Base-by-base conservation (phyloP, 2,329 filamentous ascomycete species). In the Raffaelea deltoideospora region DNA sequence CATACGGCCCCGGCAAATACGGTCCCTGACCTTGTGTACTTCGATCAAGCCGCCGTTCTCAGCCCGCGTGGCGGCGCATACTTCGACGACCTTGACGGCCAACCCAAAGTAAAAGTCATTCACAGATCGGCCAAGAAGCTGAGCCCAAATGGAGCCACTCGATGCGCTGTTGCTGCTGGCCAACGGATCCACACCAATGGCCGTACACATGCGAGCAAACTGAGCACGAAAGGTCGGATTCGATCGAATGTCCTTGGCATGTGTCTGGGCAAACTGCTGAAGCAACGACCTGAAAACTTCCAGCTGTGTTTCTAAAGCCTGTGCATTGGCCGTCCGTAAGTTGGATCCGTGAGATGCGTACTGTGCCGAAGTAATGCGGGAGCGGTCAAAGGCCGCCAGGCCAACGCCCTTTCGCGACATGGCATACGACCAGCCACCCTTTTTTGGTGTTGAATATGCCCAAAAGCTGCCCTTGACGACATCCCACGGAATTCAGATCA, bases 101-200 rank as follows among this genome's bases (percentile, higher is more conserved):
- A 98, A 74, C 63, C 93, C 88, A 57, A 96, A 96, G 61, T 96
- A 98, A 54, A 98, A 98, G 57, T 98, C 90, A 54, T 95, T 93
- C 47, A 98, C 87, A 49, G 78, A 86, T 41, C 81, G 75, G 22
- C 90, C 90, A 17, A 96, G 69, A 43, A 96, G 73, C 62, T 95
- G 87, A 9, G 85, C 81, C 88, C 90, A 96, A 41, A 95, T 76
- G 40, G 79, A 90, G 15, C 73, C 72, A 2, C 60, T 65, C 6
- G 63, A 65, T 26, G 56, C 61, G 15, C 61, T 54, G 41, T 61
- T 58, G 49, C 67, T 74, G 39, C 70, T 76, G n/a, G 86, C 85
- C 15, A 98, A 67, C 3, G 90, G 92, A 56, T 98, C 90, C 11
- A 98, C 86, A 34, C 90, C 90, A 47, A 98, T 95, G 43, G 87